phyloP scores from a whole-genome alignment of 1,284 basidiomycete genomes.

The Coniferiporia weirii region DNA sequence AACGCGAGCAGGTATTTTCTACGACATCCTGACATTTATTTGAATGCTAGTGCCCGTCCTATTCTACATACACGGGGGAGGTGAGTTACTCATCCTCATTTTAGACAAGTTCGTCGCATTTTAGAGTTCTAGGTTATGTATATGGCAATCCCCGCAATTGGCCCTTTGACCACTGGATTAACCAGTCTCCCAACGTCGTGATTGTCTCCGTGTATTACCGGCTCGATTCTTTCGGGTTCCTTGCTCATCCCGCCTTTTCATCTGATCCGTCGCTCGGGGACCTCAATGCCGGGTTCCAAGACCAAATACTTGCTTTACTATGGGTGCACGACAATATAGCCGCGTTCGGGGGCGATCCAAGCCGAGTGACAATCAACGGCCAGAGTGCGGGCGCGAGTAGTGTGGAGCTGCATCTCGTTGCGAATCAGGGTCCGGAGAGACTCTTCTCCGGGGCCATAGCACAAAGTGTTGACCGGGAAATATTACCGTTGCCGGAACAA shows the following conservation, averaged over 20 bases:
- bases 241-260: conserved; percentile 37
- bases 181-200: conserved; percentile 36
- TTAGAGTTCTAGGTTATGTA: conserved; percentile 37
- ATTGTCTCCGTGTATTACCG: conserved; percentile 43
- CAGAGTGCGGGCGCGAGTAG: conserved; percentile 57
- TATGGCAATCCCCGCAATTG: conserved; percentile 51
- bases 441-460: conserved; percentile 51
- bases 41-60: conserved; percentile 49
- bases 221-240: conserved; percentile 39
- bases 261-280: conserved; percentile 31
- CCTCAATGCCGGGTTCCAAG: conserved; percentile 56
- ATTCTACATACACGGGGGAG: conserved; percentile 65
- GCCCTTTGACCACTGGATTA: conserved; percentile 37
- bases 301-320: conserved; percentile 54
- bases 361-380: conserved; percentile 54
- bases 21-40: conserved; percentile 22
- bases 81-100: conserved; percentile 26
- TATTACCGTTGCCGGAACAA: conserved; percentile 44
- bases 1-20: background rate
- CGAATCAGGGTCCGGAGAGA: conserved; percentile 31
- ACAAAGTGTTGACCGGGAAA: conserved; percentile 52
- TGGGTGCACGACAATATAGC: conserved; percentile 60
- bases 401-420: conserved; percentile 50
- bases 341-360: conserved; percentile 58
- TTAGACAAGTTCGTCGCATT: background rate